A percentile compares a stretch with the other conserved stretches of the same genome.
phyloP scores from a whole-genome alignment of 2,329 filamentous ascomycete genomes.

The Penicillium sp. region DNA sequence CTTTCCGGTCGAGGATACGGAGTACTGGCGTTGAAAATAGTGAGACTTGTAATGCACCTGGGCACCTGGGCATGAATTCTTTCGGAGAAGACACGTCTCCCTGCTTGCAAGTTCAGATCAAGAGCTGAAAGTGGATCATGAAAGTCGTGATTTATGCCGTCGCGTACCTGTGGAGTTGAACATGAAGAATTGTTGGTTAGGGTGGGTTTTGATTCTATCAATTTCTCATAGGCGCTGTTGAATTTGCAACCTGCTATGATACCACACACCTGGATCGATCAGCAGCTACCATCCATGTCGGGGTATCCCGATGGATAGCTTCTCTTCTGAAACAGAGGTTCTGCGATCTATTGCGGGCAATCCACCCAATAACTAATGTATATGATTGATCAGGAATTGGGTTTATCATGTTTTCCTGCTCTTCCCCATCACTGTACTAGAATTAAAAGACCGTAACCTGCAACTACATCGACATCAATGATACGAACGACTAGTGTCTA shows the following conservation, averaged over 20 bases:
- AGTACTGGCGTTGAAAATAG: neutral
- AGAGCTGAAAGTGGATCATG: neutral
- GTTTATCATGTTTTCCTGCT: no score
- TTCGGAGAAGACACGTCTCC: neutral
- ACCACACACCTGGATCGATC: neutral
- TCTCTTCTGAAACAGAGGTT: no score
- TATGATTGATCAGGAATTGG: neutral
- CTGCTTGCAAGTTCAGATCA: neutral
- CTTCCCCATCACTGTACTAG: neutral
- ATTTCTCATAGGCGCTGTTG: neutral
- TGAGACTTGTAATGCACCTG: neutral
- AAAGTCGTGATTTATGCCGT: neutral
- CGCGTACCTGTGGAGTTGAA: neutral
- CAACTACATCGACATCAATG: neutral
- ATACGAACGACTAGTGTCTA: neutral
- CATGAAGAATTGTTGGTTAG: neutral
- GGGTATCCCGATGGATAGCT: neutral
- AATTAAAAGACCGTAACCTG: neutral
- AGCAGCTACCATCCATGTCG: neutral
- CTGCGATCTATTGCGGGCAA: neutral
- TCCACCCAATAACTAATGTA: neutral
- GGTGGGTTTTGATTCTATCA: neutral
- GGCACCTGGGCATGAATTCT: neutral
- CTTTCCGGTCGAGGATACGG: neutral
- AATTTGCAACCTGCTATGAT: neutral